Evolutionary conservation across 2,329 filamentous ascomycete genomes (phyloP), one percentile per base, ranked within the genome.

Genomic region (Didymella arachidicola): DNA sequence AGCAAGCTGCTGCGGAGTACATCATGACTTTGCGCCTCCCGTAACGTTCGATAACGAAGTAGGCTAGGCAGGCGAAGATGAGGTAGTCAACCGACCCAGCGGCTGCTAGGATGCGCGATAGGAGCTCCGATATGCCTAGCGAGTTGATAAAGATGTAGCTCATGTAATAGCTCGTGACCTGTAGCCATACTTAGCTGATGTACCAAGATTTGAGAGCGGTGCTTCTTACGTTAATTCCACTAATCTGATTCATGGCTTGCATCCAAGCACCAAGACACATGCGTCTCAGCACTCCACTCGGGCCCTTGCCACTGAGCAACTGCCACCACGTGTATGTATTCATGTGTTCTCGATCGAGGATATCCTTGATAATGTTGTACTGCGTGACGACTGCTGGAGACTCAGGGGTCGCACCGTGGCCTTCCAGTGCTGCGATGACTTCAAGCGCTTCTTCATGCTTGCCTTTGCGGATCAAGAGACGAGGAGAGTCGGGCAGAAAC

Each of bases 381-480:
- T 77, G 74, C 5, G 71, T 74, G 43, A 70, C 53, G 4, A 77
- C 73, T 26, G 69, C 60, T 2, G 68, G 65, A 1, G 74, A 76
- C 26, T 80, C 75, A 0, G 70, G 62, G 2, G 75, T 75, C 7
- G 74, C 72, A 18, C 73, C 77, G 10, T 78, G 70, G 32, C 79
- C 78, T 62, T 78, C 78, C 53, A 77, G 63, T 3, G 71, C 73
- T 8, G 73, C 72, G 12, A 77, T 66, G 22, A 77, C 73, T 45
- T 76, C 68, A 5, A 72, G 60, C 8, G 74, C 74, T 65, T 77
- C 74, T 10, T 85, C 81, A 53, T 86, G 62, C 54, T 70, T 71
- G 4, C 84, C 84, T 22, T 82, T 82, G 1, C 85, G 76, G 19
- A 86, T 81, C 29, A 86, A 74, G 0, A 83, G 79, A 46, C 85